phyloP scores from a whole-genome alignment of 73 alveolate genomes.

The Stentor roeselii region DNA sequence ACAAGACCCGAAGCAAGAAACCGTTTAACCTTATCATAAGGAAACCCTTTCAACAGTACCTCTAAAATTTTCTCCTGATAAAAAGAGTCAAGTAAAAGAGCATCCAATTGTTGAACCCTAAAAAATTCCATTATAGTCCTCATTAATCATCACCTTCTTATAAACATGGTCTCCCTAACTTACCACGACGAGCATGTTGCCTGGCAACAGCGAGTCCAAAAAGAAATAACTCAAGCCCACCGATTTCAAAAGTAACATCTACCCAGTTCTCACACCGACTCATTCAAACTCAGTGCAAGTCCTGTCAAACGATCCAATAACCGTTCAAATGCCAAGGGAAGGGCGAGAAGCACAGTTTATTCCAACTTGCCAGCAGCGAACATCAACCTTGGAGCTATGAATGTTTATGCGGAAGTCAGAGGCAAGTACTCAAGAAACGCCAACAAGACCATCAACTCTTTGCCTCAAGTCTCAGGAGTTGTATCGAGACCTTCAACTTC shows the following conservation, averaged over 20 bases:
- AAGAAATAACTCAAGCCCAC: conserved; percentile 18
- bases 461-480: neutral
- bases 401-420: conserved; percentile 27
- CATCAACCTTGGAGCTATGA: conserved; percentile 5
- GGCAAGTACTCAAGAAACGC: conserved; percentile 15
- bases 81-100: neutral
- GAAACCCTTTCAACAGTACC: neutral
- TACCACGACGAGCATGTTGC: conserved; percentile 25
- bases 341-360: neutral
- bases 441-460: neutral
- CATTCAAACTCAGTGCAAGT: neutral
- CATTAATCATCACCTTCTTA: no score
- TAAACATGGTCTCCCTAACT: neutral
- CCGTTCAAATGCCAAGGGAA: neutral
- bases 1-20: neutral
- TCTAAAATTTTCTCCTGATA: neutral
- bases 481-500: conserved; percentile 8
- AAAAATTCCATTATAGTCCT: neutral
- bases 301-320: neutral
- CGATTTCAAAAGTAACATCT: neutral
- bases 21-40: neutral
- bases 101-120: neutral
- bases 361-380: neutral
- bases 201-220: conserved; percentile 27
- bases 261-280: neutral